Conservation (phyloP, 73 alveolate genomes). For the Paraurostyla sp. region DNA sequence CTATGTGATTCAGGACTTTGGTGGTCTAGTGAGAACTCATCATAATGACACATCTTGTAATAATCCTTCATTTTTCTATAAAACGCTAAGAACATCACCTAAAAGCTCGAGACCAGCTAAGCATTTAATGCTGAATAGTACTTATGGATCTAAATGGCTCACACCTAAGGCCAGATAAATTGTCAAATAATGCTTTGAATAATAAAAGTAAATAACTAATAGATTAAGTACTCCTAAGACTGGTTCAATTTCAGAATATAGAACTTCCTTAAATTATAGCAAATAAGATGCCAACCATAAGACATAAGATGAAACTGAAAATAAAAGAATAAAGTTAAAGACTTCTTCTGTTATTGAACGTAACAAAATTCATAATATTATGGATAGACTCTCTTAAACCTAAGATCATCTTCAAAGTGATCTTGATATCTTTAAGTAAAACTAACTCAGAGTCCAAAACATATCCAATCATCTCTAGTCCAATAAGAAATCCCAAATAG, state of each 20-base stretch:
- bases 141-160: background rate
- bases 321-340: background rate
- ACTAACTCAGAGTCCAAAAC: too few relatives aligned
- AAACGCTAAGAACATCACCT: background rate
- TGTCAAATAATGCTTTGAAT: background rate
- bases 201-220: background rate
- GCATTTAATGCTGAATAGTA: background rate
- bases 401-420: too few relatives aligned
- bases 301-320: background rate
- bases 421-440: too few relatives aligned
- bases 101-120: background rate
- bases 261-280: too few relatives aligned
- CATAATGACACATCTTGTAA: background rate
- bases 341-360: too few relatives aligned
- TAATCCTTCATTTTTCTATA: too few relatives aligned
- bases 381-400: background rate
- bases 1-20: slow-evolving; percentile 25
- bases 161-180: slow-evolving; percentile 3
- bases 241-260: too few relatives aligned
- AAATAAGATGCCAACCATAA: too few relatives aligned
- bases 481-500: background rate
- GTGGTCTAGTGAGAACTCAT: slow-evolving; percentile 31
- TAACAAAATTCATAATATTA: background rate
- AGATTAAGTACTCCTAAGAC: slow-evolving; percentile 18
- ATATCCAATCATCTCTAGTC: background rate